These are phyloP conservation scores for Malus hybrid DNA, from an alignment of 331 rosid species.

Conservation along the genomic window DNA sequence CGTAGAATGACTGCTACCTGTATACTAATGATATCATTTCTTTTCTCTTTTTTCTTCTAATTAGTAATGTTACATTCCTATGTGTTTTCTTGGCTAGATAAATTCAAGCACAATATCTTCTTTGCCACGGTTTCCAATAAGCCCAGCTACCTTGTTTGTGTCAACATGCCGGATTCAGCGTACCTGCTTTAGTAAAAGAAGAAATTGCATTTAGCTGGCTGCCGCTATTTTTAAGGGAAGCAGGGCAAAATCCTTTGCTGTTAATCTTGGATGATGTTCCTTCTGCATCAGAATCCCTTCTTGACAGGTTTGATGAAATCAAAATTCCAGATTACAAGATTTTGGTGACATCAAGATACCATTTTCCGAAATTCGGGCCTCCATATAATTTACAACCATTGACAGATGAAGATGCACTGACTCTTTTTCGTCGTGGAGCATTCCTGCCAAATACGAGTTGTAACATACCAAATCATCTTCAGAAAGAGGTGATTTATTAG, in stretches of 20 bases:
- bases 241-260: slow-evolving; percentile 15
- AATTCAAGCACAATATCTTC: slow-evolving; percentile 29
- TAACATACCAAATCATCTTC: no score
- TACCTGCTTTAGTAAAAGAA: slow-evolving; percentile 19
- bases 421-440: slow-evolving; percentile 27
- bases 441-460: neutral
- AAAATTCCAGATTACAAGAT: slow-evolving; percentile 31
- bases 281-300: slow-evolving; percentile 26
- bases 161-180: slow-evolving; percentile 15
- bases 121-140: slow-evolving; percentile 34
- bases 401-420: slow-evolving; percentile 14
- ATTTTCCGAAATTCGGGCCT: slow-evolving; percentile 18
- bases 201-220: neutral
- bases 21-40: no score
- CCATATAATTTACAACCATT: slow-evolving; percentile 12
- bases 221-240: no score
- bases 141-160: slow-evolving; percentile 20
- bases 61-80: neutral
- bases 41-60: neutral
- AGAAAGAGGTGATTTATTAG: slow-evolving; percentile 20
- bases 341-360: slow-evolving; percentile 59
- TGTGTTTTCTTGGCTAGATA: slow-evolving; percentile 25
- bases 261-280: slow-evolving; percentile 66
- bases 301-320: slow-evolving; percentile 25
- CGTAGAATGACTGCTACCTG: no score